Evolutionary conservation across 495 filamentous ascomycete species (phyloP).

Genomic region (Thozetella sp.): DNA sequence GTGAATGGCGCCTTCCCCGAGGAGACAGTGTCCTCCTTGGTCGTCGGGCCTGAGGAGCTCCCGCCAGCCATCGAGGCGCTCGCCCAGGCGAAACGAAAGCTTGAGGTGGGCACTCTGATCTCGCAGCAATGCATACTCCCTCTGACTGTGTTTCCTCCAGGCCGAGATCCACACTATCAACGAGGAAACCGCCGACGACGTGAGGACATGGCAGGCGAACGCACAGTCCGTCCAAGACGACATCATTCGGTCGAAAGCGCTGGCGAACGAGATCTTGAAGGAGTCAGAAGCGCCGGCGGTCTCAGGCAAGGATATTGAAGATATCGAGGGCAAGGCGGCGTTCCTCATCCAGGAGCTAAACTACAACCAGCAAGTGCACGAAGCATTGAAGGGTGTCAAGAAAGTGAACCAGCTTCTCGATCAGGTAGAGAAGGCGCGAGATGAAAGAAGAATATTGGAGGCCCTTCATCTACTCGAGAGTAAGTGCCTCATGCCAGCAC

Average conservation of each 20-base stretch:
- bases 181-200: constrained; percentile 71
- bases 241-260: constrained; percentile 70
- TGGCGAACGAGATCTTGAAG: constrained; percentile 74
- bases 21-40: constrained; percentile 67
- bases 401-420: constrained; percentile 51
- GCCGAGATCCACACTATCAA: constrained; percentile 72
- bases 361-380: constrained; percentile 72
- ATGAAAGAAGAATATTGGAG: constrained; percentile 48
- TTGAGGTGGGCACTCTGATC: constrained; percentile 57
- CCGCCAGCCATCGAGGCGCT: constrained; percentile 66
- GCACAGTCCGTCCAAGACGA: constrained; percentile 83
- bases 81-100: constrained; percentile 61
- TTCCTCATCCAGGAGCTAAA: constrained; percentile 74
- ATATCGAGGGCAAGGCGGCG: constrained; percentile 67
- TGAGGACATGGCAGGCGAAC: constrained; percentile 81
- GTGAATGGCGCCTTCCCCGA: constrained; percentile 74
- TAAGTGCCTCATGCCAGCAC: constrained; percentile 16
- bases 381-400: constrained; percentile 62
- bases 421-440: constrained; percentile 49
- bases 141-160: constrained; percentile 33
- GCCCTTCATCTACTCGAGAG: constrained; percentile 53
- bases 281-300: constrained; percentile 67
- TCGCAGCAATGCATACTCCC: constrained; percentile 3
- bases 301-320: constrained; percentile 58
- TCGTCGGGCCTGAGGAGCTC: constrained; percentile 59